phyloP scores from a whole-genome alignment of 2,329 filamentous ascomycete species.

The Pestalotiopsis sp. region DNA sequence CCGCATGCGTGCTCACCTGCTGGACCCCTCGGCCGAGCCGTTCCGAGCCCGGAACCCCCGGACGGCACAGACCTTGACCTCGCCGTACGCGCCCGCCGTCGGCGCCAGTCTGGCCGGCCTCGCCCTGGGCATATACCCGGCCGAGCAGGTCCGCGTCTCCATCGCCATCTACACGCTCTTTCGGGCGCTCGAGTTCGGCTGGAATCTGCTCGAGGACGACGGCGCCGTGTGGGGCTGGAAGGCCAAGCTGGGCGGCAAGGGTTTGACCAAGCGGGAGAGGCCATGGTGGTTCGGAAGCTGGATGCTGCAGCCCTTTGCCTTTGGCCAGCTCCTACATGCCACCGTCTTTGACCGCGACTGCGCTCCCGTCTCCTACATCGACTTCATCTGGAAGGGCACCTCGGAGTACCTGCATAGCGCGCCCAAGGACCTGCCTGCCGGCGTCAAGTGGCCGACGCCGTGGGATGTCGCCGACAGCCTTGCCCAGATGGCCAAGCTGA shows the following conservation, averaged over 20 bases:
- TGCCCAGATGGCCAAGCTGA: slow-evolving; percentile 76
- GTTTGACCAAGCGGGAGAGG: slow-evolving; percentile 60
- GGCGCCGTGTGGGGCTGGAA: slow-evolving; percentile 66
- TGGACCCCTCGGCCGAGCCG: slow-evolving; percentile 76
- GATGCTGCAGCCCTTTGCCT: slow-evolving; percentile 76
- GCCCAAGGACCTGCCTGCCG: slow-evolving; percentile 68
- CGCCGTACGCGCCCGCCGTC: slow-evolving; percentile 82
- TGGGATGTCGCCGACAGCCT: slow-evolving; percentile 81
- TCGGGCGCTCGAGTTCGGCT: slow-evolving; percentile 81
- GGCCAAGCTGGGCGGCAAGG: slow-evolving; percentile 39
- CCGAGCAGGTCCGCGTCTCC: slow-evolving; percentile 66
- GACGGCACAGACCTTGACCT: slow-evolving; percentile 75
- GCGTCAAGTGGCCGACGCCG: slow-evolving; percentile 73
- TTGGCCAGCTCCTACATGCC: slow-evolving; percentile 76
- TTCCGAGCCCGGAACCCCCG: slow-evolving; percentile 84
- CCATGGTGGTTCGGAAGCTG: slow-evolving; percentile 88
- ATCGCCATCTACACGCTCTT: slow-evolving; percentile 82
- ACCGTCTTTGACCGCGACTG: slow-evolving; percentile 78
- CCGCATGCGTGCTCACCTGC: slow-evolving; percentile 75
- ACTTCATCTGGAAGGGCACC: slow-evolving; percentile 70
- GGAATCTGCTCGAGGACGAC: slow-evolving; percentile 79
- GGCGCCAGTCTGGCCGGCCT: slow-evolving; percentile 87
- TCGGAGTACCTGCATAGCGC: slow-evolving; percentile 76
- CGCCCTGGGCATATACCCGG: slow-evolving; percentile 74
- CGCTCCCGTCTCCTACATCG: slow-evolving; percentile 42